phyloP scores from a whole-genome alignment of 164 flowering plant species.

The Platanus orientalis region DNA sequence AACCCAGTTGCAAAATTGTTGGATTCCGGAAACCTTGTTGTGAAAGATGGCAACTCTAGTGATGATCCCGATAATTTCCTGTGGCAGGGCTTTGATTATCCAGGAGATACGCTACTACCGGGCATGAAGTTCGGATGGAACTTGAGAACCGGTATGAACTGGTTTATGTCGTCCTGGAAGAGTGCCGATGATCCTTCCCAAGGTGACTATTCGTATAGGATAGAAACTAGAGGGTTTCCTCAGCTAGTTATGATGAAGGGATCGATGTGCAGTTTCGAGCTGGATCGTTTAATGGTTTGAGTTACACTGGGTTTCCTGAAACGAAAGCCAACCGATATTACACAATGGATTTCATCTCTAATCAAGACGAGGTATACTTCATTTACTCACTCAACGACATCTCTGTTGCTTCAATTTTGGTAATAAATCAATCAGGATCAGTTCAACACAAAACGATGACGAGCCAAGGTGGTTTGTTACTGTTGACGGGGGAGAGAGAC shows the following conservation, averaged over 20 bases:
- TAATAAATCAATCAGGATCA: too few relatives aligned
- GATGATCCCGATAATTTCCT: background rate
- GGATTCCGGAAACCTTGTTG: constrained; percentile 27
- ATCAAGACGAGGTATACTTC: too few relatives aligned
- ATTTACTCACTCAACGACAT: too few relatives aligned
- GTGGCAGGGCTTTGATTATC: constrained; percentile 50
- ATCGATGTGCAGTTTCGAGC: background rate
- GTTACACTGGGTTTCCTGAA: too few relatives aligned
- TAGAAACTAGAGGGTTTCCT: background rate
- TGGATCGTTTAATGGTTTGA: too few relatives aligned
- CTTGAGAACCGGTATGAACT: constrained; percentile 7
- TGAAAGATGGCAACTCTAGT: constrained; percentile 4
- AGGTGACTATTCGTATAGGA: background rate
- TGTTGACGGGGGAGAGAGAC: too few relatives aligned
- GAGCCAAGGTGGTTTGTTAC: too few relatives aligned
- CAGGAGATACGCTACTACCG: constrained; percentile 18
- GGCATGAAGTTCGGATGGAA: constrained; percentile 19
- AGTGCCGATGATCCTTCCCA: constrained; percentile 4
- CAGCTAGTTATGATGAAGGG: background rate
- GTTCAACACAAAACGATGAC: too few relatives aligned
- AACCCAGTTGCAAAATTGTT: constrained; percentile 10
- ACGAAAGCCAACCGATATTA: too few relatives aligned
- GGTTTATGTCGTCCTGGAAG: constrained; percentile 5
- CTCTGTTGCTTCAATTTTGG: too few relatives aligned
- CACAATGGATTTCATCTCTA: too few relatives aligned